Base-by-base conservation (phyloP, 345 rosid species). In the Aethionema arabicum region DNA sequence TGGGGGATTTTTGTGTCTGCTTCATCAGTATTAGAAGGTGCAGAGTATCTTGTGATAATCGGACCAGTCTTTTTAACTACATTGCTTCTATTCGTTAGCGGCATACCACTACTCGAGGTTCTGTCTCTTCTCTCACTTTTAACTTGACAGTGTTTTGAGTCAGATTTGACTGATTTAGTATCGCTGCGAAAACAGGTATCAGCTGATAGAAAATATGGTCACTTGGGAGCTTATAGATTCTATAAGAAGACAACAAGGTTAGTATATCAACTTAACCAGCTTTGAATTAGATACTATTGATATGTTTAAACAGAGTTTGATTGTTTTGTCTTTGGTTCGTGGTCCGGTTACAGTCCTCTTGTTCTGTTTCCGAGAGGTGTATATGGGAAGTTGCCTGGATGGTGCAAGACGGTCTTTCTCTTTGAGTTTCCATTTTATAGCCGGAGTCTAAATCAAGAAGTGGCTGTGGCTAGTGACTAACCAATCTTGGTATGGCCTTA, bases 21-120 rank as follows among this genome's bases (percentile, higher is more conserved):
- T 42, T 11, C 83, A 1, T 83, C 98, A 0, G 78, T 81, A 12
- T 85, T 89, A 36, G 76, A 87, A 65, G 93, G 86, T 68, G 81
- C 84, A 8, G 93, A 92, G 76, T 92, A 93, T 91, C 91, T 89
- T 35, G 98, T 87, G 2, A 61, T 92, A 51, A 30, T 89, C 0
- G 96, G 95, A 61, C 98, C 98, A 35, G 37, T 82, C 76, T 92
- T 89, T 70, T 88, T 89, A 46, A 85, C 95, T 2, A 46, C 81
- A 74, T 57, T 89, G 62, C 96, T 92, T 76, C 85, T 92, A 5
- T 89, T 89, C 47, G 61, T 86, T 69, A 89, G 96, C 35, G 98
- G 98, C 75, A 73, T 92, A 69, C 96, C 98, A 8, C 52, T 89
- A 74, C 95, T 92, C 10, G 98, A 92, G 96, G 98, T 92, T 31